Conservation (phyloP, 371 early-diverging fungal species). For the Mortierella sp. region DNA sequence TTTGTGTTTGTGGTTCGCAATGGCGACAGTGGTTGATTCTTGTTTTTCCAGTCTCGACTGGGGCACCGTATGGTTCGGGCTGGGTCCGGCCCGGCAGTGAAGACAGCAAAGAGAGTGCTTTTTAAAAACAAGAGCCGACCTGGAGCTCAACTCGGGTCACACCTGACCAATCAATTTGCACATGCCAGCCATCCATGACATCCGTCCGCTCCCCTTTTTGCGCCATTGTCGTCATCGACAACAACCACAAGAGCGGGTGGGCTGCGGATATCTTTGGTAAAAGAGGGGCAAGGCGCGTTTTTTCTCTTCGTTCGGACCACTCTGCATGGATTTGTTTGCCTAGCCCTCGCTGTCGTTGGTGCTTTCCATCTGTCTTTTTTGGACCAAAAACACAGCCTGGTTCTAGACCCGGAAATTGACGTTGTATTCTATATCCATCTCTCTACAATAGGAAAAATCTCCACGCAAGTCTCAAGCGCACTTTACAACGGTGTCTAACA, state of each 20-base stretch:
- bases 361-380: not conserved
- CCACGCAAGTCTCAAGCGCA: not conserved
- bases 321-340: constrained; percentile 1
- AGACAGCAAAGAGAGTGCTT: too few species aligned
- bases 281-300: not conserved
- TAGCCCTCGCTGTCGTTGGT: not conserved
- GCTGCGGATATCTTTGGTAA: constrained; percentile 9
- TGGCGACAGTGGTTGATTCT: not conserved
- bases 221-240: not conserved
- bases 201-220: not conserved
- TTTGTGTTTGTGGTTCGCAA: not conserved
- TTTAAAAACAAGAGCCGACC: constrained; percentile 2
- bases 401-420: constrained; percentile 8
- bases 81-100: constrained; percentile 11
- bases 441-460: not conserved
- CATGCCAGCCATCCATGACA: constrained; percentile 2
- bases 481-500: not conserved
- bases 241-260: not conserved
- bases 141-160: constrained; percentile 4
- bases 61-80: constrained; percentile 10
- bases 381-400: constrained; percentile 4
- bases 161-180: constrained; percentile 11
- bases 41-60: constrained; percentile 6
- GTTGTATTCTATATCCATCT: not conserved
- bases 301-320: constrained; percentile 2